phyloP scores from a whole-genome alignment of 2,329 filamentous ascomycete genomes.

The Fusarium bulbicola region DNA sequence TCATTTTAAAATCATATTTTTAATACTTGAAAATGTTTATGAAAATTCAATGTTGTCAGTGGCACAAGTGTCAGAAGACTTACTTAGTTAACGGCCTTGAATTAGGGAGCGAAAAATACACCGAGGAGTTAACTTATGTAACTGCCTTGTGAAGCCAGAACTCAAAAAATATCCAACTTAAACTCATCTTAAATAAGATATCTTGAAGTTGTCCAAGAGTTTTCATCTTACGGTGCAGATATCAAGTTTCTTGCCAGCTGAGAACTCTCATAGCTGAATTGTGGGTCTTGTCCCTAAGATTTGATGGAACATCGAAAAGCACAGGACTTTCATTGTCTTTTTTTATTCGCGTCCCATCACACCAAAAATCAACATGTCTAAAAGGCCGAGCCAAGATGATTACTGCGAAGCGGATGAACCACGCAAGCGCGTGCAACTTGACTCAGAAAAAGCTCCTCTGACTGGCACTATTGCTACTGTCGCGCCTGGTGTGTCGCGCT shows the following conservation, averaged over 20 bases:
- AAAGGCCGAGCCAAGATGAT: neutral
- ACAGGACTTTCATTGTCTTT: neutral
- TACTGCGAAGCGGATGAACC: neutral
- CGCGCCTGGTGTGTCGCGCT: constrained; percentile 45
- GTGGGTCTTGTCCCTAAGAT: neutral
- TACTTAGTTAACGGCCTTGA: neutral
- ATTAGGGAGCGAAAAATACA: neutral
- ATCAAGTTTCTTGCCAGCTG: neutral
- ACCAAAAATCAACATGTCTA: constrained; percentile 11
- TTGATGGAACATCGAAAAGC: neutral
- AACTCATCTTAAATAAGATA: neutral
- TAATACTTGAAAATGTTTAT: neutral
- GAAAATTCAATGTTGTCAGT: neutral
- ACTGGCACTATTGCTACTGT: neutral
- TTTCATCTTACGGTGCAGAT: neutral
- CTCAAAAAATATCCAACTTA: neutral
- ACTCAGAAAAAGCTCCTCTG: neutral
- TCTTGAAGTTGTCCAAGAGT: neutral
- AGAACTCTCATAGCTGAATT: neutral
- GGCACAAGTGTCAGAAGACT: neutral
- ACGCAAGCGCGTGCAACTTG: constrained; percentile 34
- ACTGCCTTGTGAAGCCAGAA: neutral
- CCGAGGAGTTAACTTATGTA: neutral
- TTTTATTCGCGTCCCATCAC: neutral
- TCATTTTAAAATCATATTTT: too few relatives aligned